Base-by-base conservation (phyloP, 257 asterid genomes). In the Petrea volubilis region DNA sequence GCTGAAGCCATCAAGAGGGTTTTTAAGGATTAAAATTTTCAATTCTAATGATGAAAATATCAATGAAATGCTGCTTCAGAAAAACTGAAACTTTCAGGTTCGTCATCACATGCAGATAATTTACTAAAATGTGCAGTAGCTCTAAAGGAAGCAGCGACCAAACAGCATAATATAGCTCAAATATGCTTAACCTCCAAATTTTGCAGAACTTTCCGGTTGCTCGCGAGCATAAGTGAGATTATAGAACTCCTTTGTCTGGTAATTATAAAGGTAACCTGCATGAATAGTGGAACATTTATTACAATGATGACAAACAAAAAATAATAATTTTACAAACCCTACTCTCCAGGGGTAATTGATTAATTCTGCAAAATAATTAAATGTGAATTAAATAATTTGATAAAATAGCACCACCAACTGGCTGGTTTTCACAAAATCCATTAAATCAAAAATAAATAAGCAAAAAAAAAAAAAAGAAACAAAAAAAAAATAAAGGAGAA, bases 211-310 rank as follows among this genome's bases (percentile, higher is more conserved):
- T 85, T 88, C 96, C 27, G 99, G 99, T 80, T 92, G 98, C 84
- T 91, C 92, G 18, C 85, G 99, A 60, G 98, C 98, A 75, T 87
- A 88, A 50, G 99, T 95, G 71, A 95, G 97, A 85, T 95, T 92
- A 66, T 90, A 90, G 82, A 90, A 89, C 87, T 95, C 99, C 80
- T 87, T 90, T 17, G 99, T 95, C 76, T 95, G 99, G 77, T 86
- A 92, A 85, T 92, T 95, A 81, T 82, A 95, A 47, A 95, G 97
- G 82, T 95, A 88, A 74, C 99, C 99, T 95, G 93, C 86, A 79
- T 65, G 73, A 57, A 74, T 76, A 67, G 41, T 50, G 77, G 43
- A 61, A 17, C 5, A 73, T 23, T 20, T 6, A 66, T 67, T 61
- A 70, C 25, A 67, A 68, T 36, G n/a, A 60, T 72, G 20, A 51